These are phyloP conservation scores for Fusarium anguioides DNA, from an alignment of 2,329 filamentous ascomycete species.

Conservation along the genomic window DNA sequence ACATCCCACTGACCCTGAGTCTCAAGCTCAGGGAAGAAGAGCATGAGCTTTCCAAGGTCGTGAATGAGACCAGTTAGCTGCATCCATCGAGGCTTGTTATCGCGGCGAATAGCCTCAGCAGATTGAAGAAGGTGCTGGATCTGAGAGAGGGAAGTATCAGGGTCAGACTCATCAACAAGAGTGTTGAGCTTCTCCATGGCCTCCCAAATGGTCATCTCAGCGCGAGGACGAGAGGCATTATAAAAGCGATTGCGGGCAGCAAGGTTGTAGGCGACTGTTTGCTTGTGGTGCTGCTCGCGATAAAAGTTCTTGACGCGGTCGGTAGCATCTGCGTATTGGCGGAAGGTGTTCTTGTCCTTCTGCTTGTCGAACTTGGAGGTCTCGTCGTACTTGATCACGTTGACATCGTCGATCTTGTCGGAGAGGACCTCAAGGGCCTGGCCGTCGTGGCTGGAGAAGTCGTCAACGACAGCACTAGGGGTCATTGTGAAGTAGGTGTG, in stretches of 20 bases:
- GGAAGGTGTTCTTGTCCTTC: slow-evolving; percentile 84
- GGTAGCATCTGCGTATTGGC: slow-evolving; percentile 85
- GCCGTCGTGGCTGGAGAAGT: slow-evolving; percentile 40
- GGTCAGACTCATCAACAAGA: slow-evolving; percentile 90
- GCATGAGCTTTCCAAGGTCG: slow-evolving; percentile 82
- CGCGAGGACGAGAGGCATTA: slow-evolving; percentile 68
- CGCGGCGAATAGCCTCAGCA: slow-evolving; percentile 87
- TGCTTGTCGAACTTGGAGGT: slow-evolving; percentile 75
- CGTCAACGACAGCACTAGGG: slow-evolving; percentile 41
- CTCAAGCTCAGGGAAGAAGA: slow-evolving; percentile 72
- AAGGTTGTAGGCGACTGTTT: slow-evolving; percentile 87
- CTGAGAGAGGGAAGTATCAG: slow-evolving; percentile 86
- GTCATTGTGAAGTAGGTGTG: slow-evolving; percentile 41
- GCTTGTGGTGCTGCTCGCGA: slow-evolving; percentile 75
- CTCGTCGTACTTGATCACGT: slow-evolving; percentile 61
- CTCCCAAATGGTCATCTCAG: slow-evolving; percentile 88
- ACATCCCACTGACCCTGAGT: slow-evolving; percentile 94
- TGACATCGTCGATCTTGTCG: slow-evolving; percentile 63
- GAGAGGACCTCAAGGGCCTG: slow-evolving; percentile 61
- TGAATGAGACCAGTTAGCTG: slow-evolving; percentile 82
- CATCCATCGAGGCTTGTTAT: slow-evolving; percentile 87
- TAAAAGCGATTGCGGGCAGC: slow-evolving; percentile 72
- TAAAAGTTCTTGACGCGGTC: slow-evolving; percentile 91
- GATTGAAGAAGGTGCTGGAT: slow-evolving; percentile 91
- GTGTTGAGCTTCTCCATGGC: slow-evolving; percentile 94